phyloP scores from a whole-genome alignment of 2,329 filamentous ascomycete genomes.

The Fusarium scirpi region DNA sequence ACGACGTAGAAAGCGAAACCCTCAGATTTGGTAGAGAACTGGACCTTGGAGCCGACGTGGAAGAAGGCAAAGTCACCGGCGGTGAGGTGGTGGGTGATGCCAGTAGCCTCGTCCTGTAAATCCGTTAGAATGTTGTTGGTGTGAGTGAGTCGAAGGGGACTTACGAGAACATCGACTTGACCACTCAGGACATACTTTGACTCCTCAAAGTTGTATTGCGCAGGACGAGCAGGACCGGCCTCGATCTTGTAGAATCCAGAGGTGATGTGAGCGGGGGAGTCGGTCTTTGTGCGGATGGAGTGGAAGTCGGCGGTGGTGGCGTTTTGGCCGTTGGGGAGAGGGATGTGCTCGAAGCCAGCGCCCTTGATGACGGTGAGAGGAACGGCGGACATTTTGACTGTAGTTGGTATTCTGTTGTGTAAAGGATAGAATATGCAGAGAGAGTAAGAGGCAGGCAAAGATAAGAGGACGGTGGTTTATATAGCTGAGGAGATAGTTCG shows the following conservation, averaged over 20 bases:
- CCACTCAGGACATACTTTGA: slow-evolving; percentile 44
- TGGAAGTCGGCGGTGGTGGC: slow-evolving; percentile 45
- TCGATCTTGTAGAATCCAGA: slow-evolving; percentile 45
- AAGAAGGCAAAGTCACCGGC: slow-evolving; percentile 45
- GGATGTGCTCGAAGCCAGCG: slow-evolving; percentile 44
- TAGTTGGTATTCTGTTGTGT: not conserved
- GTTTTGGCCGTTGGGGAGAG: slow-evolving; percentile 41
- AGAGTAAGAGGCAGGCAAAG: accelerated
- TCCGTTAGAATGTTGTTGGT: not conserved
- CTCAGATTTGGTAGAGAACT: slow-evolving; percentile 45
- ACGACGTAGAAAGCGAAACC: slow-evolving; percentile 45
- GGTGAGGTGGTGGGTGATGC: slow-evolving; percentile 41
- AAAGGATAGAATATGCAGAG: not conserved
- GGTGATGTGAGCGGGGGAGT: slow-evolving; percentile 41
- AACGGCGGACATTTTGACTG: slow-evolving; percentile 38
- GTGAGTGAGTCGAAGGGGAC: not conserved
- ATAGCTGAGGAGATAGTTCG: slow-evolving; percentile 21
- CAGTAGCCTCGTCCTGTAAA: slow-evolving; percentile 43
- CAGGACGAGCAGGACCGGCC: slow-evolving; percentile 39
- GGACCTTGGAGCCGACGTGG: slow-evolving; percentile 44
- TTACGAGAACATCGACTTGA: slow-evolving; percentile 43
- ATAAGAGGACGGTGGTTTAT: slow-evolving; percentile 2
- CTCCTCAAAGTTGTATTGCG: slow-evolving; percentile 43
- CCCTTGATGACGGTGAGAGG: slow-evolving; percentile 45
- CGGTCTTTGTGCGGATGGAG: slow-evolving; percentile 43